Base-by-base conservation (phyloP, 2,329 filamentous ascomycete species). In the Passalora sequoiae region DNA sequence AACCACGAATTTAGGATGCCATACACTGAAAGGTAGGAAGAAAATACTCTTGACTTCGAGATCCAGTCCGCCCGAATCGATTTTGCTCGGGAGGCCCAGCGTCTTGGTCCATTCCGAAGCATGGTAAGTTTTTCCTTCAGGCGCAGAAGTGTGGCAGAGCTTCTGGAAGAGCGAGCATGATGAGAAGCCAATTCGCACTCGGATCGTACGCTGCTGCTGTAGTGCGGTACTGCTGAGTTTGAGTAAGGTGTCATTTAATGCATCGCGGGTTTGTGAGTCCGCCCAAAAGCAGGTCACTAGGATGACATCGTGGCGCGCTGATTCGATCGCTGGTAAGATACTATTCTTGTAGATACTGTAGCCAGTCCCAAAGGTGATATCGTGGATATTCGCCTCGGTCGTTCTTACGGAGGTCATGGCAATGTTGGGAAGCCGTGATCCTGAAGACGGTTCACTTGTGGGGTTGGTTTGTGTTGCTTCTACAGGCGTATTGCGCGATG, bases 221-320 rank as follows among this genome's bases (percentile, higher is more conserved):
- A 68, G 19, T 28, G 66, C 66, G 56, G 71, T 67, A 2, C 62
- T 56, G 1, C 83, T 85, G 6, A 92, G 72, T 39, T 69, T 69
- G 10, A 71, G 64, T 1, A 92, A 71, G 0, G 79, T 69, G 3
- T 75, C 66, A 28, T 69, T 71, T 9, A 92, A 67, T 0, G 72
- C 72, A 3, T 74, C 67, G 13, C 82, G 69, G 0, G 80, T 82
- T 1, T 72, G 64, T 0, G 85, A 89, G 0, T 70, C 68, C 0
- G 86, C 81, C 85, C 86, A 89, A 66, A 89, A 92, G 64, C 86
- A 91, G 6, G 86, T 91, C 5, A 89, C 83, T 30, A 92, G 73
- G 46, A 89, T 77, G 20, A 89, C 69, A 56, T 88, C 85, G 36
- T 73, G 66, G 25, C 74, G 69, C 2, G 85, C 81, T 1, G 66